Evolutionary conservation across 495 filamentous ascomycete genomes (phyloP).

Genomic region (Daldinia caldariorum): DNA sequence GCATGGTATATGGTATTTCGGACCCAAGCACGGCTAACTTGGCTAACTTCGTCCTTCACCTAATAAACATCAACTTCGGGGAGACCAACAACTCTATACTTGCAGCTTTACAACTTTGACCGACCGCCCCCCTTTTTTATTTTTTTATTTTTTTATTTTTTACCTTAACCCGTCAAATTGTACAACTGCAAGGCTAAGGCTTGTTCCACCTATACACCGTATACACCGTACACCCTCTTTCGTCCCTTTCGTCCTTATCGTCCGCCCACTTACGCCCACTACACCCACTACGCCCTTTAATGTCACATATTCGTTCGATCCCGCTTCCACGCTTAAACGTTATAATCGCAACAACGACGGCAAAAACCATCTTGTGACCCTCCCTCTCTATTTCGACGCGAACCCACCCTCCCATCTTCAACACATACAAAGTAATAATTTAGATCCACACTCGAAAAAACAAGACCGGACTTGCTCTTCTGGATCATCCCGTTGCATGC

Average conservation of each 20-base stretch:
- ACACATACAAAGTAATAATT: neutral
- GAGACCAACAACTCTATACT: slow-evolving; percentile 47
- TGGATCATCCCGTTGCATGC: slow-evolving; percentile 30
- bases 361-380: slow-evolving; percentile 12
- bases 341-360: slow-evolving; percentile 17
- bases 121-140: slow-evolving; percentile 38
- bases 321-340: slow-evolving; percentile 2
- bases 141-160: slow-evolving; percentile 18
- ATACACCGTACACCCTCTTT: neutral
- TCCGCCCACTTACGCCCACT: too few relatives aligned
- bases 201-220: neutral
- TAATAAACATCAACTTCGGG: slow-evolving; percentile 39
- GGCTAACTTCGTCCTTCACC: slow-evolving; percentile 40
- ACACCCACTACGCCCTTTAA: neutral
- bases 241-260: neutral
- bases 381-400: slow-evolving; percentile 16
- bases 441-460: neutral
- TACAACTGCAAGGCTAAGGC: too few relatives aligned
- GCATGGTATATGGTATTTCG: slow-evolving; percentile 36
- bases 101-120: slow-evolving; percentile 26
- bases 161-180: slow-evolving; percentile 17
- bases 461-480: neutral
- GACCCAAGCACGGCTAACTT: slow-evolving; percentile 39
- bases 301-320: slow-evolving; percentile 15
- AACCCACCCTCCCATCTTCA: slow-evolving; percentile 2